Percentiles rank a stretch among this genome's conserved stretches.
Conservation (phyloP, 2,329 filamentous ascomycete species). For the Pseudonectria foliicola region DNA sequence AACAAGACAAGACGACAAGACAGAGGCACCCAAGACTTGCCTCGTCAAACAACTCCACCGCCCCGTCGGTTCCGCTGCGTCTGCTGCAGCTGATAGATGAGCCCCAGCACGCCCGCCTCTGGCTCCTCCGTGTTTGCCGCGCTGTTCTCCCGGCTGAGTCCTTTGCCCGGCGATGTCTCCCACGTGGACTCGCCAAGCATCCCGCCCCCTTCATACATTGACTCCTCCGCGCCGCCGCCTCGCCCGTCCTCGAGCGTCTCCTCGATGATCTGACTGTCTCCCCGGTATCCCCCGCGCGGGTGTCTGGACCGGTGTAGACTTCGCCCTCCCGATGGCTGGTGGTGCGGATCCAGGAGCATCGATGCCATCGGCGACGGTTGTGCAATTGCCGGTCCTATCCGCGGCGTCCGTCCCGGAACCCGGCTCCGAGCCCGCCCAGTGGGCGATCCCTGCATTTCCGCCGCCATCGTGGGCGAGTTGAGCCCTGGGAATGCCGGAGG, state of each 20-base stretch:
- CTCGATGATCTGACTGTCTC: conserved; percentile 46
- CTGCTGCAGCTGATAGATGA: conserved; percentile 54
- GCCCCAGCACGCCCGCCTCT: conserved; percentile 48
- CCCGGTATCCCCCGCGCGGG: conserved; percentile 38
- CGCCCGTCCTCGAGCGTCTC: conserved; percentile 44
- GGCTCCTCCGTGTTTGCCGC: conserved; percentile 36
- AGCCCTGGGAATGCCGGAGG: conserved; percentile 69
- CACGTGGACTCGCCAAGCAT: conserved; percentile 52
- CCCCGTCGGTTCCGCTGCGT: conserved; percentile 44
- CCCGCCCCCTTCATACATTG: conserved; percentile 44
- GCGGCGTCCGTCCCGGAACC: conserved; percentile 25
- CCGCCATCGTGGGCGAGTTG: conserved; percentile 52
- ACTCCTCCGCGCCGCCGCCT: conserved; percentile 36
- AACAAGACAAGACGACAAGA: too few species aligned
- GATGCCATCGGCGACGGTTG: conserved; percentile 62
- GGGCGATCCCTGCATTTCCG: conserved; percentile 47
- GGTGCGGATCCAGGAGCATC: conserved; percentile 66
- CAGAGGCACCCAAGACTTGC: too few species aligned
- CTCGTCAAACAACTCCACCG: conserved; percentile 28
- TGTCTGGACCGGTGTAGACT: conserved; percentile 41
- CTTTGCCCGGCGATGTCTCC: conserved; percentile 49
- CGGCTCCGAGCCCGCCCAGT: conserved; percentile 35
- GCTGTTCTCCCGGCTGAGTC: conserved; percentile 46
- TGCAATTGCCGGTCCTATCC: conserved; percentile 34
- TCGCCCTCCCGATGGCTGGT: conserved; percentile 53